Conservation (phyloP, 495 filamentous ascomycete genomes). For the Amniculicola lignicola region DNA sequence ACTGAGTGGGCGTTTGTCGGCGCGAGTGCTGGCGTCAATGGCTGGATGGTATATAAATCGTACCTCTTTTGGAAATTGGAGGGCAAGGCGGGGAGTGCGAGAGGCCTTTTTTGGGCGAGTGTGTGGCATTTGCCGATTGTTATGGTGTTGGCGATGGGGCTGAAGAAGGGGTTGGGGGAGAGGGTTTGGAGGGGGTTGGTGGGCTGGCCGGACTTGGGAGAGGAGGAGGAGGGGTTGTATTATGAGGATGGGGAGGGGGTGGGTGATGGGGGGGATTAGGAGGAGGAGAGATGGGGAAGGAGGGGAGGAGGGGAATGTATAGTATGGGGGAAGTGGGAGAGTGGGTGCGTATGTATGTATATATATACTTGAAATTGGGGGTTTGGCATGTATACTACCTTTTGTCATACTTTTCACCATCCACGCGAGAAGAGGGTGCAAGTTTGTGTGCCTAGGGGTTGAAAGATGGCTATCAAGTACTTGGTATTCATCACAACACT, state of each 20-base stretch:
- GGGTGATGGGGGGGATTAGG: constrained; percentile 1
- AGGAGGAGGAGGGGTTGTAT: constrained; percentile 43
- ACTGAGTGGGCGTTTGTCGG: constrained; percentile 86
- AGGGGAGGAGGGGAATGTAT: too few species aligned
- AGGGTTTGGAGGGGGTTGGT: constrained; percentile 69
- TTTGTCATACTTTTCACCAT: too few species aligned
- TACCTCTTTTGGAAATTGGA: constrained; percentile 75
- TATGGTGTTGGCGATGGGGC: constrained; percentile 83
- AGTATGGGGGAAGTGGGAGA: too few species aligned
- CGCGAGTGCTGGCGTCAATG: constrained; percentile 77
- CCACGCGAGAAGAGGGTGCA: too few species aligned
- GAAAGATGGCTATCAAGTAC: too few species aligned
- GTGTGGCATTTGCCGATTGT: constrained; percentile 94
- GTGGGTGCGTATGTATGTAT: too few species aligned
- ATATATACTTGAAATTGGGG: too few species aligned
- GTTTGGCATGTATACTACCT: too few species aligned
- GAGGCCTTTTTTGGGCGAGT: constrained; percentile 91
- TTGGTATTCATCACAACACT: too few species aligned
- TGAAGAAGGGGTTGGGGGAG: constrained; percentile 93
- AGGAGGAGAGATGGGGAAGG: too few species aligned
- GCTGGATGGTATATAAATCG: constrained; percentile 80
- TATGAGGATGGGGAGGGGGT: constrained; percentile 43
- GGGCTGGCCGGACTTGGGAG: constrained; percentile 53
- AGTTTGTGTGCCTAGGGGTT: too few species aligned
- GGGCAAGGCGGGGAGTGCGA: constrained; percentile 75